Conservation (phyloP, 2,329 filamentous ascomycete species). For the Aspergillus pseudonomiae region DNA sequence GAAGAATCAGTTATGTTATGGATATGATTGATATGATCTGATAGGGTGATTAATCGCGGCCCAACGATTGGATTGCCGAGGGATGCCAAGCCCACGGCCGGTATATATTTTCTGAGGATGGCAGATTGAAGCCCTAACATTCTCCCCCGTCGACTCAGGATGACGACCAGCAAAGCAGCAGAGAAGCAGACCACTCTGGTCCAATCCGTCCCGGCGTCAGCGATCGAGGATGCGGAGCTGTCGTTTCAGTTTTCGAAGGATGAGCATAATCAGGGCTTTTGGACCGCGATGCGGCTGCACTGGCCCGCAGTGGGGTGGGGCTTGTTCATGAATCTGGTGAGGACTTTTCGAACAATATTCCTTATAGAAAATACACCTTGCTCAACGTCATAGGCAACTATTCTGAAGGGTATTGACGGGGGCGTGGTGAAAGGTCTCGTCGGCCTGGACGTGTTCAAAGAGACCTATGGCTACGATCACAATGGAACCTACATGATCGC, state of each 20-base stretch:
- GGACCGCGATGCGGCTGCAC: conserved; percentile 27
- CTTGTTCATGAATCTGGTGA: conserved; percentile 31
- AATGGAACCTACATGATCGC: conserved; percentile 29
- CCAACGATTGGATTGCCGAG: neutral
- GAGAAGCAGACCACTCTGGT: conserved; percentile 20
- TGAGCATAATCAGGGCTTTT: conserved; percentile 28
- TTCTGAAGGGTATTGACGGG: conserved; percentile 30
- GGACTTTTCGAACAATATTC: neutral
- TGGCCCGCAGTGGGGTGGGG: conserved; percentile 32
- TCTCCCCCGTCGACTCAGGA: neutral
- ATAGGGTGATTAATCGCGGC: neutral
- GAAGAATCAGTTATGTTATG: neutral
- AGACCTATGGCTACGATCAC: conserved; percentile 31
- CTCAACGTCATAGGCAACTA: conserved; percentile 16
- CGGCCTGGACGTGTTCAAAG: conserved; percentile 30
- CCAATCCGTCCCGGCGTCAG: conserved; percentile 19
- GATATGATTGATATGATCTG: neutral
- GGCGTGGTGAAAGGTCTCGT: conserved; percentile 30
- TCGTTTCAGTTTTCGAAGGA: conserved; percentile 27
- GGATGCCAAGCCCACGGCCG: neutral
- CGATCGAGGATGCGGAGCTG: conserved; percentile 21
- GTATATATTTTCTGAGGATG: neutral
- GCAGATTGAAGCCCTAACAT: neutral
- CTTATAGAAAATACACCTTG: too few species aligned
- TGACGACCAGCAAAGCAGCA: neutral